Evolutionary conservation across 1,284 basidiomycete genomes (phyloP).

Genomic region (Pseudozyma hubeiensis): DNA sequence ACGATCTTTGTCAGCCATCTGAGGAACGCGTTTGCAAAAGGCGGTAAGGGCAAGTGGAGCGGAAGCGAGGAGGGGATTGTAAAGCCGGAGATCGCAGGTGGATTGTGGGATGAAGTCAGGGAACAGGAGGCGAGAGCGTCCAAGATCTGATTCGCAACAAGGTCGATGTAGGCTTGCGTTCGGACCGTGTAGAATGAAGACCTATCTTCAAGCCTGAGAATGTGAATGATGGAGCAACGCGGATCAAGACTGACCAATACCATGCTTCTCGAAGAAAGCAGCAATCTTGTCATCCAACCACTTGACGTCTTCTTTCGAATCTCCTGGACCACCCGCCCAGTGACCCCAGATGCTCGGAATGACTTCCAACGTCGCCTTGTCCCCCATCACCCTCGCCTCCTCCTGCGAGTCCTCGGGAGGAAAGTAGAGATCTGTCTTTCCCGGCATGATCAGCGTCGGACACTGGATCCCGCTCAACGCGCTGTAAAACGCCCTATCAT

Average conservation of each 20-base stretch:
- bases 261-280: constrained; percentile 33
- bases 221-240: background rate
- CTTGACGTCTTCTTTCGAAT: constrained; percentile 44
- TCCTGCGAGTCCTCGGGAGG: constrained; percentile 50
- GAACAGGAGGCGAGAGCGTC: constrained; percentile 36
- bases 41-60: constrained; percentile 40
- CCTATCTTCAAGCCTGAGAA: background rate
- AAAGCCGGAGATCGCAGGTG: constrained; percentile 34
- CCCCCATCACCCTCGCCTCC: constrained; percentile 39
- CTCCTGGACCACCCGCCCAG: constrained; percentile 49
- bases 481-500: constrained; percentile 44
- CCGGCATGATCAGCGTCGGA: constrained; percentile 42
- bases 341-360: constrained; percentile 56
- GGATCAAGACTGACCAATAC: constrained; percentile 13
- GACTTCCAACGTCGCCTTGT: constrained; percentile 38
- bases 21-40: constrained; percentile 48
- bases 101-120: constrained; percentile 50
- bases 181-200: too few species aligned
- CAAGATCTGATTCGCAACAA: constrained; percentile 26
- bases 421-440: constrained; percentile 54
- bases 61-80: constrained; percentile 34
- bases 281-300: constrained; percentile 44
- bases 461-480: constrained; percentile 43
- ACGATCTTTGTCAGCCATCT: constrained; percentile 54
- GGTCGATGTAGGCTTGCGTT: too few species aligned